These are phyloP conservation scores for Trichaptum fuscoviolaceum DNA, from an alignment of 768 basidiomycete genomes.

Conservation along the genomic window DNA sequence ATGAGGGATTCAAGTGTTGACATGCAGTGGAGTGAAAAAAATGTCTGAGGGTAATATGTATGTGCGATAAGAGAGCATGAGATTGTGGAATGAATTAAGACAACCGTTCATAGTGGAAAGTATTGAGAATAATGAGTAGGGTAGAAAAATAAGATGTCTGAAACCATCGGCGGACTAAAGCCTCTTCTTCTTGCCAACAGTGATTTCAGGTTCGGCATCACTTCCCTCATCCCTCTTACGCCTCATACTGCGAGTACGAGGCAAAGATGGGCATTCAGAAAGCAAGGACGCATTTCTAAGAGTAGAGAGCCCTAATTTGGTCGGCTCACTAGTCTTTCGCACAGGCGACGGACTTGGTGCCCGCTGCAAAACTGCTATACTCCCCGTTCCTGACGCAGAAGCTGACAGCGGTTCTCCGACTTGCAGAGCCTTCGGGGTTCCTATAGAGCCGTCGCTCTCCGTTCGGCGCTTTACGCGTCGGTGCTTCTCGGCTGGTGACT, in stretches of 20 bases:
- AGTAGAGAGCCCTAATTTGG: background rate
- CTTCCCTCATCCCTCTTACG: background rate
- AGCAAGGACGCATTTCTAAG: background rate
- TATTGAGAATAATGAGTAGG: background rate
- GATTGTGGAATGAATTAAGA: background rate
- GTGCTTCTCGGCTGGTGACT: conserved; percentile 24
- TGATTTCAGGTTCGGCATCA: background rate
- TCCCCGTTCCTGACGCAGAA: background rate
- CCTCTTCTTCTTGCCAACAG: background rate
- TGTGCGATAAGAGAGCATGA: background rate
- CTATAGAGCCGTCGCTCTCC: background rate
- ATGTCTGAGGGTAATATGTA: background rate
- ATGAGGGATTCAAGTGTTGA: no score
- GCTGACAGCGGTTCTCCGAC: background rate
- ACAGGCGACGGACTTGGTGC: background rate
- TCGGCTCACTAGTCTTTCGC: background rate
- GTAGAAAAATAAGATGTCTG: background rate
- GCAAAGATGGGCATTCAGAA: background rate
- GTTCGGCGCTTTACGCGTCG: background rate
- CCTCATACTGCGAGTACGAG: background rate
- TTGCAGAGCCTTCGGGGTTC: background rate
- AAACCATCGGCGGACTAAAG: background rate
- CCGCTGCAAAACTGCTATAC: background rate
- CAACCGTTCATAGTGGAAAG: background rate
- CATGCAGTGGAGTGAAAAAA: background rate